Evolutionary conservation across 2,329 filamentous ascomycete species (phyloP).

Genomic region (Hymenoscyphus occultus): DNA sequence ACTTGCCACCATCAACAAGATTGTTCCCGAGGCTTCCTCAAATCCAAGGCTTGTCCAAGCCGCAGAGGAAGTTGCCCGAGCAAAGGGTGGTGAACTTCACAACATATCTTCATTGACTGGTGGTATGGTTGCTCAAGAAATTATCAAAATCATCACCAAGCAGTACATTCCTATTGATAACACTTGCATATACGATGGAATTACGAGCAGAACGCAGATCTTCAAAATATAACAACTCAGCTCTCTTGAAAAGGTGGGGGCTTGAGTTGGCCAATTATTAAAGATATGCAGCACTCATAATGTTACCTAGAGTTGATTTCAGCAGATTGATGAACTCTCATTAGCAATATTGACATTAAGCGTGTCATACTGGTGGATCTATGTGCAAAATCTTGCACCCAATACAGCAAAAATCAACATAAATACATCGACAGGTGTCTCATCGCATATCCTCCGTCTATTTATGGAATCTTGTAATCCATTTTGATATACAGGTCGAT

Average conservation of each 20-base stretch:
- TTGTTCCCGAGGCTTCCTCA: slow-evolving; percentile 46
- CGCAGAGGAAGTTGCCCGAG: slow-evolving; percentile 68
- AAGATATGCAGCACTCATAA: slow-evolving; percentile 14
- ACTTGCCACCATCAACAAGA: slow-evolving; percentile 44
- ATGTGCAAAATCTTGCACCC: slow-evolving; percentile 9
- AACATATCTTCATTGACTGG: slow-evolving; percentile 86
- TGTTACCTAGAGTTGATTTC: slow-evolving; percentile 19
- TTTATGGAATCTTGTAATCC: slow-evolving; percentile 5
- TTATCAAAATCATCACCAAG: slow-evolving; percentile 82
- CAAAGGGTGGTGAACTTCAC: slow-evolving; percentile 82
- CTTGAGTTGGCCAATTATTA: not conserved
- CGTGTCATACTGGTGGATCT: slow-evolving; percentile 14
- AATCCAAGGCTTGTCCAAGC: slow-evolving; percentile 52
- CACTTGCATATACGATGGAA: slow-evolving; percentile 68
- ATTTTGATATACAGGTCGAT: not conserved
- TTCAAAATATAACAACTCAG: slow-evolving; percentile 28
- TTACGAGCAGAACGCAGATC: slow-evolving; percentile 40
- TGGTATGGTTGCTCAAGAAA: slow-evolving; percentile 93
- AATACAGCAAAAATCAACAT: slow-evolving; percentile 23
- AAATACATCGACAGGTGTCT: slow-evolving; percentile 12
- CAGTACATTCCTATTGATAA: slow-evolving; percentile 72
- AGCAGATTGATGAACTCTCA: slow-evolving; percentile 14
- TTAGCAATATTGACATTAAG: slow-evolving; percentile 3
- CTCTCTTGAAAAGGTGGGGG: not conserved
- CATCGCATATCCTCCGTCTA: slow-evolving; percentile 14